These are phyloP conservation scores for Obelidium mucronatum DNA, from an alignment of 192 early-diverging fungal genomes.

Conservation along the genomic window DNA sequence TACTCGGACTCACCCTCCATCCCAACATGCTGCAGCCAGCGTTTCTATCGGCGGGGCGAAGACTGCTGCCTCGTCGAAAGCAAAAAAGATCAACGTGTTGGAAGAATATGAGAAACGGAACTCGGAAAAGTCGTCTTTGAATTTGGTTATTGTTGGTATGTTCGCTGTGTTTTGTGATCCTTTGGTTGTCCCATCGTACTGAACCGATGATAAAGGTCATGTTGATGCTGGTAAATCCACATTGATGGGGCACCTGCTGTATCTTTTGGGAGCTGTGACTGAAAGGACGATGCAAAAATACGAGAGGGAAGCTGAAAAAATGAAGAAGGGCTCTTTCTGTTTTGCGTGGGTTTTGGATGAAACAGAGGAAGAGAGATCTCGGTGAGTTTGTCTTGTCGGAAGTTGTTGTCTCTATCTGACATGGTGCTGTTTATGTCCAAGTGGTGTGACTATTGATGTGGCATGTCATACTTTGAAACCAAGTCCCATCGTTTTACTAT, in stretches of 20 bases:
- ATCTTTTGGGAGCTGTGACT: conserved; percentile 86
- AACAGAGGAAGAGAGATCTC: conserved; percentile 87
- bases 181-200: conserved; percentile 8
- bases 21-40: no score
- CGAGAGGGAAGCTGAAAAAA: conserved; percentile 88
- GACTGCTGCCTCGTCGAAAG: conserved; percentile 34
- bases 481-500: conserved; percentile 79
- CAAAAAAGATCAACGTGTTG: conserved; percentile 69
- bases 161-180: conserved; percentile 11
- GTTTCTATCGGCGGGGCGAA: neutral
- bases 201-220: conserved; percentile 69
- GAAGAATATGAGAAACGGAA: conserved; percentile 75
- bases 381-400: conserved; percentile 44
- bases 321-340: conserved; percentile 95
- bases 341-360: conserved; percentile 99
- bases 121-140: conserved; percentile 73
- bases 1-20: no score
- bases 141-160: conserved; percentile 86
- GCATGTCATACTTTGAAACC: conserved; percentile 89
- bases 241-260: conserved; percentile 94
- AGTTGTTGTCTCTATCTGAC: no score
- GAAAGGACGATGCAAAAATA: conserved; percentile 87
- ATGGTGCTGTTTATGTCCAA: neutral
- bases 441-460: conserved; percentile 98
- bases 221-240: conserved; percentile 98